Evolutionary conservation across 208 protist species (phyloP).

Genomic region (Leishmania gerbilli): DNA sequence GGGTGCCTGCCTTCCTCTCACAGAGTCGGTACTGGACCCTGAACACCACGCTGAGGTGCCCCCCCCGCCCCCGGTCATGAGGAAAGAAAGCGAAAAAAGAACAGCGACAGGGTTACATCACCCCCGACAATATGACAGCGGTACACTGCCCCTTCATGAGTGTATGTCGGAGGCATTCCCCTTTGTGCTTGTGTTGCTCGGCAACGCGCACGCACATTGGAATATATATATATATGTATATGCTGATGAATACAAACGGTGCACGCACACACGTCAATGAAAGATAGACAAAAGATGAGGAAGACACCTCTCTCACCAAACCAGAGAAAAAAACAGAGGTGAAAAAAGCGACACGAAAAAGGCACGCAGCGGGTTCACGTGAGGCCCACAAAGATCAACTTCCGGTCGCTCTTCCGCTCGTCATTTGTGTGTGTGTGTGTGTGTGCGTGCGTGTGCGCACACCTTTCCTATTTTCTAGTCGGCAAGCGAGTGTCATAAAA

Average conservation of each 20-base stretch:
- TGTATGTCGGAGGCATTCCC: neutral
- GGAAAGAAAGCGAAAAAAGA: neutral
- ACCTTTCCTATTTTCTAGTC: neutral
- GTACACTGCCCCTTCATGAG: neutral
- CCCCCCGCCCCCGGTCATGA: neutral
- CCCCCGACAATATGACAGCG: too few relatives aligned
- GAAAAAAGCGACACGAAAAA: neutral
- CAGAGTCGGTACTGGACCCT: neutral
- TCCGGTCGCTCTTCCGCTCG: neutral
- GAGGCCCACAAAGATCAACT: neutral
- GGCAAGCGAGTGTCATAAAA: neutral
- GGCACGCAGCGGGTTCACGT: neutral
- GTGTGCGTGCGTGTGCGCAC: neutral
- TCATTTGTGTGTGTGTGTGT: neutral
- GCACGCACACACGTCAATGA: neutral
- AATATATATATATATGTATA: neutral
- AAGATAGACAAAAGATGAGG: conserved; percentile 7
- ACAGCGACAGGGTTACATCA: neutral
- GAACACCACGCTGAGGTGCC: neutral
- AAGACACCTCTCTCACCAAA: neutral
- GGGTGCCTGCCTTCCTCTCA: neutral
- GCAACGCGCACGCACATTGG: neutral
- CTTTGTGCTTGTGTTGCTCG: neutral
- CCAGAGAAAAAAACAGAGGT: neutral
- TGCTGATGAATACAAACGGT: neutral